Evolutionary conservation across 208 protist species (phyloP).

Genomic region (Acanthamoeba lenticulata): DNA sequence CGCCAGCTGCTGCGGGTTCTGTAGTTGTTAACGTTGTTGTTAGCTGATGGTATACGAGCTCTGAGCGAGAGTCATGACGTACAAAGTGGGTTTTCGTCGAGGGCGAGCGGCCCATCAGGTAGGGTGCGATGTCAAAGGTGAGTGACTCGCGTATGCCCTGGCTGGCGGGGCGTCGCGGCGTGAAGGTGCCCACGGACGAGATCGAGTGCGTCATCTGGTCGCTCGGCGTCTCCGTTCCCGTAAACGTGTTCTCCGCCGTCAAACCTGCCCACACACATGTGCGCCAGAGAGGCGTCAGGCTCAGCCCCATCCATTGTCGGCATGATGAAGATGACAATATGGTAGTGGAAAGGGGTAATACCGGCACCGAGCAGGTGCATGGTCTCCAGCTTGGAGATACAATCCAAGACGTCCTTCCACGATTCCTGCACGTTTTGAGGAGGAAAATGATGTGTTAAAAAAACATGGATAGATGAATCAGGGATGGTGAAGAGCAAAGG

Average conservation of each 20-base stretch:
- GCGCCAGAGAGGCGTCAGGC: neutral
- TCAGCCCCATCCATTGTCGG: neutral
- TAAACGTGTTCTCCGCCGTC: neutral
- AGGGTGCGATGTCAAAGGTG: neutral
- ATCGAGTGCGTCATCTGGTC: slow-evolving; percentile 34
- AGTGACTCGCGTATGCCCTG: neutral
- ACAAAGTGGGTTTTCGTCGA: neutral
- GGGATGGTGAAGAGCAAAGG: neutral
- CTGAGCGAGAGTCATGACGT: neutral
- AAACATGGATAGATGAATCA: neutral
- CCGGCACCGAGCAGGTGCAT: slow-evolving; percentile 81
- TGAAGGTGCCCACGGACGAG: neutral
- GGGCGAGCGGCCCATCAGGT: neutral
- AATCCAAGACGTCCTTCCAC: slow-evolving; percentile 82
- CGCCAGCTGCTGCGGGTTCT: neutral
- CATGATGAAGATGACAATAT: neutral
- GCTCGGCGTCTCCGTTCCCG: neutral
- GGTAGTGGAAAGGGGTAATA: neutral
- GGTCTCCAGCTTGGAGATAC: slow-evolving; percentile 87
- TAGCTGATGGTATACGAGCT: neutral
- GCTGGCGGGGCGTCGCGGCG: neutral
- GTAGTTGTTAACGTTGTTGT: neutral
- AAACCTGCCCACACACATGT: neutral
- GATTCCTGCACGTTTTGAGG: neutral
- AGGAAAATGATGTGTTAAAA: neutral